A percentile compares a stretch with the other conserved stretches of the same genome.
Conservation (phyloP, 108 stramenopile genomes). For the Fragilaria crotonensis region DNA sequence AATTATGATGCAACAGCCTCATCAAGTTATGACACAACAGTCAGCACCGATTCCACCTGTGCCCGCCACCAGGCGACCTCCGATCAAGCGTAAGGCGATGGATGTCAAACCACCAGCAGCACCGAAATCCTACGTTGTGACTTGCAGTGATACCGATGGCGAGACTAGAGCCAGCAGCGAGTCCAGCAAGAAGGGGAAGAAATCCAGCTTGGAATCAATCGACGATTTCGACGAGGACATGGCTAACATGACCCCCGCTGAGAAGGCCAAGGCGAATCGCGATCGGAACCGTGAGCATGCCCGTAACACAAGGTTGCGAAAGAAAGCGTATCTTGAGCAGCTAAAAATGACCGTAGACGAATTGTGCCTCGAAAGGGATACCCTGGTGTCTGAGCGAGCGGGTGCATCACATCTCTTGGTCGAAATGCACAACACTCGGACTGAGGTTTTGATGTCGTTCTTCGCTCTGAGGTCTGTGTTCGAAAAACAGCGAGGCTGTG, state of each 20-base stretch:
- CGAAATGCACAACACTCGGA: constrained; percentile 77
- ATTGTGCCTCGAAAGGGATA: constrained; percentile 75
- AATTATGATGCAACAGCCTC: background rate
- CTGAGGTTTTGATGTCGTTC: constrained; percentile 76
- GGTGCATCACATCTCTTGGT: constrained; percentile 63
- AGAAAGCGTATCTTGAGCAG: constrained; percentile 92
- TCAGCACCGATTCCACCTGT: background rate
- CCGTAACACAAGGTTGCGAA: constrained; percentile 84
- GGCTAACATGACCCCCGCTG: constrained; percentile 43
- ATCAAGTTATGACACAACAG: background rate
- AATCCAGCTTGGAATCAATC: background rate
- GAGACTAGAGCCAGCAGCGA: constrained; percentile 7
- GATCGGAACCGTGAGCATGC: constrained; percentile 94
- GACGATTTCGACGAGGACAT: constrained; percentile 22
- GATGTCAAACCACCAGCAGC: constrained; percentile 1
- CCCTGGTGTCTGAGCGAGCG: constrained; percentile 57
- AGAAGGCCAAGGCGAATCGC: constrained; percentile 62
- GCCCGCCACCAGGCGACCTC: background rate
- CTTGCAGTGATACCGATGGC: constrained; percentile 76
- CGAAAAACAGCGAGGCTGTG: constrained; percentile 72
- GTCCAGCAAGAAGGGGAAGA: constrained; percentile 2
- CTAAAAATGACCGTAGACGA: constrained; percentile 89
- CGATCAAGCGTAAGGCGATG: background rate
- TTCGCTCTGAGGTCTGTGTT: constrained; percentile 68
- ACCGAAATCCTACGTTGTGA: constrained; percentile 29